These are phyloP conservation scores for Achlya hypogyna DNA, from an alignment of 352 stramenopile species.

Conservation along the genomic window DNA sequence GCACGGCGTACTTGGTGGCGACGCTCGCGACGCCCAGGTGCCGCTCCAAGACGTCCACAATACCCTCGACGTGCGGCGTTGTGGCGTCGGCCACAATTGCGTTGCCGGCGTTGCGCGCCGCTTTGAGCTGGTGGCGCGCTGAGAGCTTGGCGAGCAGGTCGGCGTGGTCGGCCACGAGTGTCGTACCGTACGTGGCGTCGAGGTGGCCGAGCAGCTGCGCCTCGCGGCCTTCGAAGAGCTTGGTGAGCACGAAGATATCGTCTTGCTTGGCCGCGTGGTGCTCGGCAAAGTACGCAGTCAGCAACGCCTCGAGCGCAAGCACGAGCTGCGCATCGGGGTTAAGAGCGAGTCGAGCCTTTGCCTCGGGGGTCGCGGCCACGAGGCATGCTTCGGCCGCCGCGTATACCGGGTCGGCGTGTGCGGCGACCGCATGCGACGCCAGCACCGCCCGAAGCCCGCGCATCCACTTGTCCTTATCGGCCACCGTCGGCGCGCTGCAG, in stretches of 20 bases:
- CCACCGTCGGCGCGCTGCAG: conserved; percentile 49
- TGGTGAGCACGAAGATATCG: conserved; percentile 28
- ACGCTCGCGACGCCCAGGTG: not conserved
- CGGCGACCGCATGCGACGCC: conserved; percentile 25
- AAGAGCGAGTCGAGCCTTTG: not conserved
- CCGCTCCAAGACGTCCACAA: not conserved
- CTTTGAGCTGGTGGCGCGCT: not conserved
- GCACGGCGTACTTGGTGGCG: not conserved
- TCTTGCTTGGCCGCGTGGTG: conserved; percentile 52
- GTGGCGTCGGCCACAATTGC: conserved; percentile 8
- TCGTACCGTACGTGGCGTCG: conserved; percentile 11
- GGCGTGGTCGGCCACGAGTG: conserved; percentile 10
- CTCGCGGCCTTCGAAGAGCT: conserved; percentile 18
- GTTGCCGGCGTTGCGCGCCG: not conserved
- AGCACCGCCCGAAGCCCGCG: conserved; percentile 45
- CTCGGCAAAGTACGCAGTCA: conserved; percentile 46
- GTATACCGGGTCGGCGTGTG: conserved; percentile 1
- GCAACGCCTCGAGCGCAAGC: conserved; percentile 18
- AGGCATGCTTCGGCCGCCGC: conserved; percentile 23
- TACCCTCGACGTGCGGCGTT: conserved; percentile 8
- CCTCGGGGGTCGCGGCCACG: not conserved
- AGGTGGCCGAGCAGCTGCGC: conserved; percentile 11
- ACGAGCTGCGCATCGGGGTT: not conserved
- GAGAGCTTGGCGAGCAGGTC: conserved; percentile 4
- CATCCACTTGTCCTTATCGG: conserved; percentile 60